Evolutionary conservation across 2,329 filamentous ascomycete species (phyloP).

Genomic region (Fusarium mangiferae): DNA sequence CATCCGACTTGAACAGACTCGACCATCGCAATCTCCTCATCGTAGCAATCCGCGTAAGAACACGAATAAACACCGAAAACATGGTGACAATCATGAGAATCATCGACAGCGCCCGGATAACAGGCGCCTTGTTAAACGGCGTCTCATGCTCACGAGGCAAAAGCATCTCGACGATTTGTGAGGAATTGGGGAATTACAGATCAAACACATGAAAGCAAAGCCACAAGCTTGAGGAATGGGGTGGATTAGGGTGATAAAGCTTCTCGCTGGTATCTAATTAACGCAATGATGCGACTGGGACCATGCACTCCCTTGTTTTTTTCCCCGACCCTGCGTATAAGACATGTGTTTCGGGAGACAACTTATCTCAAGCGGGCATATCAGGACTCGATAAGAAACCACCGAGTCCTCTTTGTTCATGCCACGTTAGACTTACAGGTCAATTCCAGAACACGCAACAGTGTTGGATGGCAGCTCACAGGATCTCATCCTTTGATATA

Average conservation of each 20-base stretch:
- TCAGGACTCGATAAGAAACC: not conserved
- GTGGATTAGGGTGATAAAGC: constrained; percentile 4
- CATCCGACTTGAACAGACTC: not conserved
- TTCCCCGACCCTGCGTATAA: not conserved
- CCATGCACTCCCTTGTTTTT: not conserved
- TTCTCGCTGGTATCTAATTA: not conserved
- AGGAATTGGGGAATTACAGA: not conserved
- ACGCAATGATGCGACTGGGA: not conserved
- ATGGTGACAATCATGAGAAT: constrained; percentile 7
- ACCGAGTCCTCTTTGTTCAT: not conserved
- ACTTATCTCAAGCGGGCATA: not conserved
- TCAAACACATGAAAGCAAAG: not conserved
- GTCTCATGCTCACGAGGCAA: constrained; percentile 18
- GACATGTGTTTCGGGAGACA: not conserved
- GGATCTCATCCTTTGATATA: not conserved
- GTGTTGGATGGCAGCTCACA: not conserved
- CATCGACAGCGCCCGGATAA: constrained; percentile 11
- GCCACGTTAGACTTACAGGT: not conserved
- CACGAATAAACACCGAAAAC: constrained; percentile 5
- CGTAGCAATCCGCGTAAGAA: not conserved
- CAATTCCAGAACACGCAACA: not conserved
- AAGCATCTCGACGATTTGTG: constrained; percentile 6
- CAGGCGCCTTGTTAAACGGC: constrained; percentile 14
- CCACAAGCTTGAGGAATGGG: not conserved
- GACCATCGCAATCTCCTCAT: not conserved